Percentiles rank a stretch among this genome's conserved stretches.
Evolutionary conservation across 768 basidiomycete species (phyloP).

Genomic region (Cystobasidium tubakii): DNA sequence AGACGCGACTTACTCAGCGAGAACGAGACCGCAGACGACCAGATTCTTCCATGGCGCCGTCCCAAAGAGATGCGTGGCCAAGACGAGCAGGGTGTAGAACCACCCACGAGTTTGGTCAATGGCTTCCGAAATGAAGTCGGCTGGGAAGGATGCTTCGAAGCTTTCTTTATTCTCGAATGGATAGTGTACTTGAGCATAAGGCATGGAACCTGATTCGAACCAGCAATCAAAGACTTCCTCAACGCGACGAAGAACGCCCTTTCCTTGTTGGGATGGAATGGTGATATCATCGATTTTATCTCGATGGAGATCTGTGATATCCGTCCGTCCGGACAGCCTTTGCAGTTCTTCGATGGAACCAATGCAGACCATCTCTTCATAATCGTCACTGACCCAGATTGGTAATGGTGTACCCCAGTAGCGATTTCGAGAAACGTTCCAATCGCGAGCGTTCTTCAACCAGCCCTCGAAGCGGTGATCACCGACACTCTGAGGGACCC

Average conservation of each 20-base stretch:
- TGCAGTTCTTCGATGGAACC: conserved; percentile 85
- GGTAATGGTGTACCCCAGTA: conserved; percentile 99
- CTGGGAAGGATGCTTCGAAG: conserved; percentile 80
- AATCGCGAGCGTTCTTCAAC: conserved; percentile 96
- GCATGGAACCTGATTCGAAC: conserved; percentile 99
- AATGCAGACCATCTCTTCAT: conserved; percentile 72
- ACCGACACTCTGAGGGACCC: conserved; percentile 88
- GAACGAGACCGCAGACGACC: conserved; percentile 89
- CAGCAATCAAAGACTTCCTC: conserved; percentile 99
- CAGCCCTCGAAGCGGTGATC: conserved; percentile 93
- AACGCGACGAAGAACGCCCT: conserved; percentile 76
- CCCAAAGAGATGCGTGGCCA: conserved; percentile 91
- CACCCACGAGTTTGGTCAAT: conserved; percentile 98
- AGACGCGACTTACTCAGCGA: conserved; percentile 67
- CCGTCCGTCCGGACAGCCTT: conserved; percentile 71
- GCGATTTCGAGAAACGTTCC: conserved; percentile 97
- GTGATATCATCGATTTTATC: conserved; percentile 94
- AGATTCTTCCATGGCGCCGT: conserved; percentile 96
- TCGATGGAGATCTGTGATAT: conserved; percentile 78
- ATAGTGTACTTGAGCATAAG: conserved; percentile 93
- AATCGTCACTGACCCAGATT: conserved; percentile 88
- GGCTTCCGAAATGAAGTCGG: conserved; percentile 94
- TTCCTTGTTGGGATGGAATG: conserved; percentile 84
- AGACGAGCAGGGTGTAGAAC: conserved; percentile 96
- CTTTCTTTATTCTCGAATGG: conserved; percentile 92